Conservation (phyloP, 352 stramenopile species). For the Thraustotheca clavata region DNA sequence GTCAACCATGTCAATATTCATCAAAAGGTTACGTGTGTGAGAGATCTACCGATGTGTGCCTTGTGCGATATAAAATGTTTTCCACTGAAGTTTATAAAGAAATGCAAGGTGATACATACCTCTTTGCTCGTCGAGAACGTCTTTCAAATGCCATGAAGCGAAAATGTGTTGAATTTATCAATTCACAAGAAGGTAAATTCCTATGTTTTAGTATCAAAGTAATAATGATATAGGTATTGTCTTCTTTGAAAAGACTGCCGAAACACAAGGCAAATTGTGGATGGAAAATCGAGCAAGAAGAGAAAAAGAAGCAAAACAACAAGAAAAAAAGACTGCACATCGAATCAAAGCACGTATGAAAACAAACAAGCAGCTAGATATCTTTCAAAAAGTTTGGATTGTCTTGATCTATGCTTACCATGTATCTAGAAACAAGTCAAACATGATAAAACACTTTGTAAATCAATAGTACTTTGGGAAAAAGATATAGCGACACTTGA, state of each 20-base stretch:
- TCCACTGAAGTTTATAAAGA: constrained; percentile 55
- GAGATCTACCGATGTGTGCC: constrained; percentile 25
- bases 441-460: neutral
- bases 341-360: neutral
- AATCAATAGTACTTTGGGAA: constrained; percentile 5
- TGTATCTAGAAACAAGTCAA: constrained; percentile 2
- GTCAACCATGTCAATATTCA: constrained; percentile 39
- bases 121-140: constrained; percentile 39
- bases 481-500: neutral
- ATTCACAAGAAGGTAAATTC: constrained; percentile 29
- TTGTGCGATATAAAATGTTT: constrained; percentile 54
- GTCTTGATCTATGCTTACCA: neutral
- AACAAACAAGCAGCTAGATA: neutral
- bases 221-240: constrained; percentile 22
- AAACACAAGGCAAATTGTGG: constrained; percentile 26
- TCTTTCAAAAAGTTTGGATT: neutral
- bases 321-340: neutral
- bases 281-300: constrained; percentile 22
- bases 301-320: neutral
- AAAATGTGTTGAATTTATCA: constrained; percentile 56
- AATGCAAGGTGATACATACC: constrained; percentile 47
- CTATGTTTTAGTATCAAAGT: neutral
- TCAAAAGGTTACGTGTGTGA: constrained; percentile 36
- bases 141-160: constrained; percentile 40
- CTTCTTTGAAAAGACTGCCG: constrained; percentile 41